phyloP scores from a whole-genome alignment of 202 grass and related monocot genomes.

The Setaria italica region DNA sequence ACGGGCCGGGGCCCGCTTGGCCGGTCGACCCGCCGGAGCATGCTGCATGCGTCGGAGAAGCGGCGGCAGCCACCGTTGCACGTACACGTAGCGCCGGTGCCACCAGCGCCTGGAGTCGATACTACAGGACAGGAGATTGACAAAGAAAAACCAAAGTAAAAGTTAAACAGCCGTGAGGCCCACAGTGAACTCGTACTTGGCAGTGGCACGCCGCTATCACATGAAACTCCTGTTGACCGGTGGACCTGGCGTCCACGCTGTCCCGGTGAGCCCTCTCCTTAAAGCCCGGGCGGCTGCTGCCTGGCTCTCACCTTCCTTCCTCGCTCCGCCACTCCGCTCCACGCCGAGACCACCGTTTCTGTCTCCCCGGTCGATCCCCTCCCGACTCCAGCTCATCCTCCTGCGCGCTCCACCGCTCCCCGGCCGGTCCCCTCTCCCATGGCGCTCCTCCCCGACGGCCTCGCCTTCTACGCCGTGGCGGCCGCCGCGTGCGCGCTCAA shows the following conservation, averaged over 20 bases:
- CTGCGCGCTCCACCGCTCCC: too few relatives aligned
- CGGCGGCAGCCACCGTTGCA: too few relatives aligned
- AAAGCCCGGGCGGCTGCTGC: neutral
- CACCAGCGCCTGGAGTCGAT: too few relatives aligned
- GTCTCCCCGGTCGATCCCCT: neutral
- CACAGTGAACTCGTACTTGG: neutral
- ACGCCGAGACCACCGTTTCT: neutral
- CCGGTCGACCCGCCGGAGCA: too few relatives aligned
- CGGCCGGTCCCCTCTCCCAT: neutral
- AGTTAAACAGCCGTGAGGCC: neutral
- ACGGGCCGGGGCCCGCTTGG: too few relatives aligned
- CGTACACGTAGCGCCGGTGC: too few relatives aligned
- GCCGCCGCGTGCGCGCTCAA: neutral
- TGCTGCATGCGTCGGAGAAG: too few relatives aligned
- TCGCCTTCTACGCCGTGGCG: neutral
- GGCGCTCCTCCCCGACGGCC: neutral
- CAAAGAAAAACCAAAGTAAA: neutral
- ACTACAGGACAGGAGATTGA: too few relatives aligned
- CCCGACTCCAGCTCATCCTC: neutral
- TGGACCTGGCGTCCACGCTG: neutral
- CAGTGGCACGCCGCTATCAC: too few relatives aligned
- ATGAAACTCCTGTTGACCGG: neutral
- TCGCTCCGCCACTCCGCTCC: neutral
- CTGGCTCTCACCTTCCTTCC: neutral
- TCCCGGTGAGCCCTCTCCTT: neutral